Evolutionary conservation across 2,329 filamentous ascomycete species (phyloP).

Genomic region (Diplodia sapinea): DNA sequence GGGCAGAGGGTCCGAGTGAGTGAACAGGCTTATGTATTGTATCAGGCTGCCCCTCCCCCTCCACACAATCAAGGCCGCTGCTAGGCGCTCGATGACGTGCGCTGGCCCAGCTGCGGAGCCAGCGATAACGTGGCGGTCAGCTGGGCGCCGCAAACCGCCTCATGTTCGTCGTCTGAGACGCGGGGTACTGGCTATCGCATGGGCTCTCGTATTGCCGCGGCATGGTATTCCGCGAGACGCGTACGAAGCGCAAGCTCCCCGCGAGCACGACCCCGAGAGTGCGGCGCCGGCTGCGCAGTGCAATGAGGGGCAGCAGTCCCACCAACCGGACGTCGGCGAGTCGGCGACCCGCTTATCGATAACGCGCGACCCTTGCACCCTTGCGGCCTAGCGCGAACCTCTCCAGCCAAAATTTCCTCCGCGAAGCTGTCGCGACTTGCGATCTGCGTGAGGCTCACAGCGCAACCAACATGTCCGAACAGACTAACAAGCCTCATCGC

Average conservation of each 20-base stretch:
- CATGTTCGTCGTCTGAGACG: not conserved
- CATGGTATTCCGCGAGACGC: not conserved
- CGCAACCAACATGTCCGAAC: slow-evolving; percentile 71
- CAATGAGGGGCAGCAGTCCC: slow-evolving; percentile 17
- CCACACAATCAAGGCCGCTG: slow-evolving; percentile 28
- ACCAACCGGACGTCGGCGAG: not conserved
- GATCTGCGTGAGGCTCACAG: slow-evolving; percentile 27
- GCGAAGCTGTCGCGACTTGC: slow-evolving; percentile 27
- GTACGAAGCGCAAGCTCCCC: not conserved
- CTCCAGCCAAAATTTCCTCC: slow-evolving; percentile 29
- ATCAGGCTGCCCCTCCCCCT: slow-evolving; percentile 30
- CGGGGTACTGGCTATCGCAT: slow-evolving; percentile 14
- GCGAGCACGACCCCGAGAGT: slow-evolving; percentile 17
- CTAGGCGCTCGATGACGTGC: slow-evolving; percentile 34
- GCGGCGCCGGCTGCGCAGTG: not conserved
- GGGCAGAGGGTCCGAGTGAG: slow-evolving; percentile 14
- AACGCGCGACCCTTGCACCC: not conserved
- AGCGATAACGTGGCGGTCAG: slow-evolving; percentile 31
- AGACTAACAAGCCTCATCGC: slow-evolving; percentile 84
- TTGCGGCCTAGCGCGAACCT: slow-evolving; percentile 1
- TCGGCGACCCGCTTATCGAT: slow-evolving; percentile 24
- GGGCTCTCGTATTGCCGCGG: slow-evolving; percentile 5
- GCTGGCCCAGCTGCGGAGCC: slow-evolving; percentile 28
- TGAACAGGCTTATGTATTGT: slow-evolving; percentile 27
- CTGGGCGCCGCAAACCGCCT: slow-evolving; percentile 27